A percentile compares a stretch with the other conserved stretches of the same genome.
Conservation (phyloP, 1,139 yeast genomes). For the Chernovozyma sophiae-reginae region DNA sequence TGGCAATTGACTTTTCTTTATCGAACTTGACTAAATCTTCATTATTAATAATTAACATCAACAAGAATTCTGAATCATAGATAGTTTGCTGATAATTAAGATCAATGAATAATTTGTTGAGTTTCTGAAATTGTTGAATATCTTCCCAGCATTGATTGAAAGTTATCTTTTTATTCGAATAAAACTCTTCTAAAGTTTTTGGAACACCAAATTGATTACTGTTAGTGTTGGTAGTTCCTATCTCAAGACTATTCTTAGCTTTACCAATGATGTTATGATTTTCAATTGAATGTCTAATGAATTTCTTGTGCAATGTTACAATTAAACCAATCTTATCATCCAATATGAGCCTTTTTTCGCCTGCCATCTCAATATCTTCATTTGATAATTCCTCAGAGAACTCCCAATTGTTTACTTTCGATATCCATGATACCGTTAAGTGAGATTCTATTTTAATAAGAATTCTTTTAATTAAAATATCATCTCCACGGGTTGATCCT, state of each 20-base stretch:
- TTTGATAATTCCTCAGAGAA: constrained; percentile 40
- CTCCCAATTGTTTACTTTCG: constrained; percentile 62
- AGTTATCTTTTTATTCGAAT: constrained; percentile 9
- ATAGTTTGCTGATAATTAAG: constrained; percentile 19
- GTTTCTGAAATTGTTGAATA: constrained; percentile 4
- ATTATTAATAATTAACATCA: constrained; percentile 55
- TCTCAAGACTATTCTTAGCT: no score
- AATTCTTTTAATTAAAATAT: constrained; percentile 54
- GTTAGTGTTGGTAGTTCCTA: no score
- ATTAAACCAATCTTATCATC: constrained; percentile 46
- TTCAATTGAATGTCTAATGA: constrained; percentile 47
- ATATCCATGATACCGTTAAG: constrained; percentile 53
- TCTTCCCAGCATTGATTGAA: constrained; percentile 16
- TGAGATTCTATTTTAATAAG: constrained; percentile 55
- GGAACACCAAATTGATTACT: constrained; percentile 4
- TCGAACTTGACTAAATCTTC: constrained; percentile 50
- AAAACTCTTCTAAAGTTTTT: neutral
- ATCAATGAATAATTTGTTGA: constrained; percentile 11
- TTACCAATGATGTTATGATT: constrained; percentile 10
- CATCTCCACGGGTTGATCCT: constrained; percentile 63
- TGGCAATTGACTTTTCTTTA: constrained; percentile 18
- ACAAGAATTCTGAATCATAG: constrained; percentile 62
- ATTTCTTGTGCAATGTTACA: constrained; percentile 51
- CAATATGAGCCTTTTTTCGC: constrained; percentile 43
- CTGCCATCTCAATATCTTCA: constrained; percentile 40